These are phyloP conservation scores for Thalassiosira hispida DNA, from an alignment of 352 stramenopile species.

Conservation along the genomic window DNA sequence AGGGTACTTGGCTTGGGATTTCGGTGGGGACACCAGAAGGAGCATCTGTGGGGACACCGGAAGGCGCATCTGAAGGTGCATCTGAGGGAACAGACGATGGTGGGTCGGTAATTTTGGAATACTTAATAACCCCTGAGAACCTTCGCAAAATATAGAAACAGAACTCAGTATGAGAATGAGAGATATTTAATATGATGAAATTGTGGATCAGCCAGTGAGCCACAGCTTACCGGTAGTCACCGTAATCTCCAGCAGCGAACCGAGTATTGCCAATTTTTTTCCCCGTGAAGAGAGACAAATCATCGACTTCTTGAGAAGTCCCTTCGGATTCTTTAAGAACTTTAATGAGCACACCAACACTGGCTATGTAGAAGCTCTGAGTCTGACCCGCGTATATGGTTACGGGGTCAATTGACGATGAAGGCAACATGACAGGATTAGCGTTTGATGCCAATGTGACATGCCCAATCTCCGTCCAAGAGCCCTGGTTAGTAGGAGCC, in stretches of 20 bases:
- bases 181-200: background rate
- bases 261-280: slow-evolving; percentile 1
- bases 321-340: slow-evolving; percentile 12
- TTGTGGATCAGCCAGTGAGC: background rate
- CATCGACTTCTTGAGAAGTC: slow-evolving; percentile 6
- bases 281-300: slow-evolving; percentile 21
- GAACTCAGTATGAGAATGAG: background rate
- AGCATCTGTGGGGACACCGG: background rate
- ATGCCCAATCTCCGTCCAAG: slow-evolving; percentile 26
- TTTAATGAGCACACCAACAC: slow-evolving; percentile 22
- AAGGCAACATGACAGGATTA: slow-evolving; percentile 24
- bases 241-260: too few relatives aligned
- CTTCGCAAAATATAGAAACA: too few relatives aligned
- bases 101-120: slow-evolving; percentile 17
- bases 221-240: background rate
- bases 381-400: slow-evolving; percentile 29
- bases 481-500: background rate
- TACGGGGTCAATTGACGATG: slow-evolving; percentile 13
- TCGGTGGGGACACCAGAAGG: background rate
- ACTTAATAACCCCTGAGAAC: slow-evolving; percentile 31
- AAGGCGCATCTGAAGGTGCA: slow-evolving; percentile 16
- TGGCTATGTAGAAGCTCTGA: slow-evolving; percentile 37
- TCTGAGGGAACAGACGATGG: slow-evolving; percentile 16
- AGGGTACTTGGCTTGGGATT: background rate
- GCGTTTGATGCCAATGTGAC: background rate